A percentile compares a stretch with the other conserved stretches of the same genome.
phyloP scores from a whole-genome alignment of 108 stramenopile species.

The Seminavis robusta region DNA sequence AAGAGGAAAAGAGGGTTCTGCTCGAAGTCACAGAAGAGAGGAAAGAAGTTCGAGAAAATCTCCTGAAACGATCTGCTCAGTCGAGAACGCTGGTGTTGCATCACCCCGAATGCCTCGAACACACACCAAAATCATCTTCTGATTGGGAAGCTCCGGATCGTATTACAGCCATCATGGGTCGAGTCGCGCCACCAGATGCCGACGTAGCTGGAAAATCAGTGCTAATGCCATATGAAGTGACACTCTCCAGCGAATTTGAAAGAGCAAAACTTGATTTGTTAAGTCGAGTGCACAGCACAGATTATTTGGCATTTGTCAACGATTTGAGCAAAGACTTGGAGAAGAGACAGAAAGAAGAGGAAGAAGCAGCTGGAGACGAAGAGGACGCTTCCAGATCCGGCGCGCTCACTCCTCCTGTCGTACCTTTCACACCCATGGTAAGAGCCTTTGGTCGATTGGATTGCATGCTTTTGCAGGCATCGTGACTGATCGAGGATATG shows the following conservation, averaged over 20 bases:
- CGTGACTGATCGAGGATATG: neutral
- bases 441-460: neutral
- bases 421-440: constrained; percentile 85
- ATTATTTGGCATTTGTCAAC: constrained; percentile 86
- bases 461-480: neutral
- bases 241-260: constrained; percentile 82
- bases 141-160: constrained; percentile 92
- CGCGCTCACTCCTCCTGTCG: constrained; percentile 38
- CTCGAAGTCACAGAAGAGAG: constrained; percentile 34
- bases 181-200: constrained; percentile 32
- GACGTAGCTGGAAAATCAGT: constrained; percentile 21
- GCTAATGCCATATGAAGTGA: constrained; percentile 64
- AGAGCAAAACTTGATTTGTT: constrained; percentile 82
- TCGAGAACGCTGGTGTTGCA: constrained; percentile 83
- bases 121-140: constrained; percentile 60
- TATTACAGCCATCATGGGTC: constrained; percentile 63
- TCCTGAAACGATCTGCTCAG: constrained; percentile 49
- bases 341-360: constrained; percentile 37
- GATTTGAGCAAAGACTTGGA: constrained; percentile 83
- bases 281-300: constrained; percentile 85
- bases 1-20: constrained; percentile 26
- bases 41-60: constrained; percentile 52
- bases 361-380: constrained; percentile 13
- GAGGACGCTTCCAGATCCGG: constrained; percentile 18
- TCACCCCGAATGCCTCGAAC: constrained; percentile 90